phyloP scores from a whole-genome alignment of 495 filamentous ascomycete species.

The Xylaria acuta region DNA sequence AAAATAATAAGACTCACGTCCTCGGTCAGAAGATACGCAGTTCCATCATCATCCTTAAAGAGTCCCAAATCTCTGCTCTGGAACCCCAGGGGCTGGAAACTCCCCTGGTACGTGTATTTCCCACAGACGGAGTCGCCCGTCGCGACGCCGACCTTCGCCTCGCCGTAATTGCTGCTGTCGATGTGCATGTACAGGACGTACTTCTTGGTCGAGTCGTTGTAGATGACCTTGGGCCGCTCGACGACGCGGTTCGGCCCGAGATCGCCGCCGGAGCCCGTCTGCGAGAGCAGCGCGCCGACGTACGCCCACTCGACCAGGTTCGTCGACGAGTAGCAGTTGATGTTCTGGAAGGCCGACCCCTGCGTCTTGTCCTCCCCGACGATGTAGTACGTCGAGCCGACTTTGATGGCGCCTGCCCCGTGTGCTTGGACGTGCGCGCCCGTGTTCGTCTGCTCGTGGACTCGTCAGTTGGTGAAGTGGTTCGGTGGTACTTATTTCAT shows the following conservation, averaged over 20 bases:
- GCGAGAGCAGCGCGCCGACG: conserved; percentile 61
- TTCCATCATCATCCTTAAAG: conserved; percentile 66
- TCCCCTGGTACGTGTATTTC: conserved; percentile 49
- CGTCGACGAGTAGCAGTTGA: conserved; percentile 63
- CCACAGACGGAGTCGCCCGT: conserved; percentile 65
- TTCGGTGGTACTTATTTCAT: too few species aligned
- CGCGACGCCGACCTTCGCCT: conserved; percentile 70
- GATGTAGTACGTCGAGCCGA: conserved; percentile 63
- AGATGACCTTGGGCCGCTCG: conserved; percentile 70
- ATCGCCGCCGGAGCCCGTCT: conserved; percentile 60
- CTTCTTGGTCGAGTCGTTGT: conserved; percentile 59
- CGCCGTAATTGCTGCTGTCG: conserved; percentile 65
- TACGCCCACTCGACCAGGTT: conserved; percentile 70
- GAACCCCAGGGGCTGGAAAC: conserved; percentile 57
- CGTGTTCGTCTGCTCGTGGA: conserved; percentile 43
- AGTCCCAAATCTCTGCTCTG: conserved; percentile 68
- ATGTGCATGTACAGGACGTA: conserved; percentile 72
- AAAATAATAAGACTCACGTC: too few species aligned
- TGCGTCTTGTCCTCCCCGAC: conserved; percentile 71
- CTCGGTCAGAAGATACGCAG: conserved; percentile 67
- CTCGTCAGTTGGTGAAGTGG: too few species aligned
- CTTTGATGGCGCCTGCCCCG: conserved; percentile 61
- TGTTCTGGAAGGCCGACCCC: conserved; percentile 63
- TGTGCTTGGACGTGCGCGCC: conserved; percentile 68
- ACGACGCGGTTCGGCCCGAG: conserved; percentile 67